phyloP scores from a whole-genome alignment of 495 filamentous ascomycete species.

The Tuber borchii region DNA sequence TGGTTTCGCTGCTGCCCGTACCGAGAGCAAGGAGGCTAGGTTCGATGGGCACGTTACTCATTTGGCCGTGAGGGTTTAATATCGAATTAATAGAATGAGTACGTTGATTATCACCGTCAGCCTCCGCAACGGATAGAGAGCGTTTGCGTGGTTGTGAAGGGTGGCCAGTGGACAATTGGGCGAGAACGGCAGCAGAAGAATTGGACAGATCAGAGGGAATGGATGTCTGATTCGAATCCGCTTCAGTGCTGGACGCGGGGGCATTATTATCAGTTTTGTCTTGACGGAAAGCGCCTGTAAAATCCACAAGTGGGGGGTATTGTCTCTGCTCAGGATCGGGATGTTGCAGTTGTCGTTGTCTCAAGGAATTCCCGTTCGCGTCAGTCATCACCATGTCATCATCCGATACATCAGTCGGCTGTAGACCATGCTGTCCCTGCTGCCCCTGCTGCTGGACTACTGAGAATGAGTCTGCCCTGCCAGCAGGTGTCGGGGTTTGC shows the following conservation, averaged over 20 bases:
- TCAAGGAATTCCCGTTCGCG: conserved; percentile 17
- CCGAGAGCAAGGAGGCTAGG: conserved; percentile 46
- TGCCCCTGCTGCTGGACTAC: conserved; percentile 46
- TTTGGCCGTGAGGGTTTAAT: conserved; percentile 54
- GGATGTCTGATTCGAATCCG: neutral
- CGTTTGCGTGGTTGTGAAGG: conserved; percentile 58
- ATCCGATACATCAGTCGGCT: conserved; percentile 27
- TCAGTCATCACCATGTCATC: conserved; percentile 37
- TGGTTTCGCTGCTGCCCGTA: conserved; percentile 21
- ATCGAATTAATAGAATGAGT: conserved; percentile 76
- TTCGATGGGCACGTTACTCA: conserved; percentile 50
- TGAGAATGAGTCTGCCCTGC: conserved; percentile 32
- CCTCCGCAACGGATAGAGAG: conserved; percentile 55
- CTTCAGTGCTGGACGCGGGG: neutral
- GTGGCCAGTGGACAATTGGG: conserved; percentile 36
- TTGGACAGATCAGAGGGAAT: neutral
- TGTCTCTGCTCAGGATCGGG: conserved; percentile 25
- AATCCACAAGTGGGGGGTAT: conserved; percentile 38
- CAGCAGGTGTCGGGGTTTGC: conserved; percentile 23
- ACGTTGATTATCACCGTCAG: conserved; percentile 50
- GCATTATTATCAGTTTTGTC: neutral
- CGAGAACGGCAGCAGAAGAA: neutral
- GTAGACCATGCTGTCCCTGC: conserved; percentile 45
- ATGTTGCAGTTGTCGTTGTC: conserved; percentile 30
- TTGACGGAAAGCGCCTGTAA: conserved; percentile 29